Evolutionary conservation across 192 early-diverging fungal genomes (phyloP), one percentile per base, ranked within the genome.

Genomic region (Mycoemilia scoparia): DNA sequence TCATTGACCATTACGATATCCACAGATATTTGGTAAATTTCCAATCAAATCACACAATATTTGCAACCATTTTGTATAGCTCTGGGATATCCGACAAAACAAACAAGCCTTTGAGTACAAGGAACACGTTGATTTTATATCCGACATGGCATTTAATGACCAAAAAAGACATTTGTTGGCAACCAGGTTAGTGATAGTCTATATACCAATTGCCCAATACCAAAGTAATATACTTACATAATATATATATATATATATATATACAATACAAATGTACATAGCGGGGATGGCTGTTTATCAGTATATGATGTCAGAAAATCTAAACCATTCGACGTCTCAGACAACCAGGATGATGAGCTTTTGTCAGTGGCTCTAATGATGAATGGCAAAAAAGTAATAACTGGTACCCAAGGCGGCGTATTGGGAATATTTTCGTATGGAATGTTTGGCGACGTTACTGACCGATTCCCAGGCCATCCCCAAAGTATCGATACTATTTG

Each of bases 391-490:
- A 91, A 90, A 51, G 91, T 75, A 5, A 70, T 92, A 2, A 82
- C 88, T 2, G 95, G 95, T 20, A 81, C 84, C 11, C 84, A 93
- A 47, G 76, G 78, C 17, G 95, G 95, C 18, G 70, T 80, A 0
- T 42, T 99, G 13, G 77, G 76, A 31, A 64, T 99, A 20, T 99
- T 85, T 51, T 70, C 74, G 1, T 96, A 76, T 66, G 81, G 77
- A 17, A 64, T 87, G 49, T 99, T 87, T 79, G 84, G 79, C 12
- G 91, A 99, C 42, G 73, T 77, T 35, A 79, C 77, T 11, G 95
- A 99, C 60, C 73, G 95, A 11, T 83, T 95, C 44, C 66, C 83
- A 7, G 95, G 95, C 28, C 95, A 99, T 45, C 91, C 91, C 15
- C 70, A 70, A 33, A 80, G 82, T 14, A 82, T 99, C 24, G 82